Conservation (phyloP, 176 grass and related monocot genomes). For the Lolium perenne region DNA sequence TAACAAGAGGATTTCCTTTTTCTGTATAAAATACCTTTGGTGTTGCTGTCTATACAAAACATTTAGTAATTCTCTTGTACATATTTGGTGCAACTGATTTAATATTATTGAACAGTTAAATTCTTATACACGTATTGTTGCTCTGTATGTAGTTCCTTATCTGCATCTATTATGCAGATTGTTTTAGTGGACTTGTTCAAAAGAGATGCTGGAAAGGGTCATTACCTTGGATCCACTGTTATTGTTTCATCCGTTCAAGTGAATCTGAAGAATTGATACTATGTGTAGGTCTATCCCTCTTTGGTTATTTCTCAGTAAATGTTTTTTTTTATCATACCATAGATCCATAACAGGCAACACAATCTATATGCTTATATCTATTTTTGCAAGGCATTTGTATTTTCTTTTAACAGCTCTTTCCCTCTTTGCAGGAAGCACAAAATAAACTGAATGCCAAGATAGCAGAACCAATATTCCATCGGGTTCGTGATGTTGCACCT, state of each 20-base stretch:
- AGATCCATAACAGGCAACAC: neutral
- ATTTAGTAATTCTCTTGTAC: constrained; percentile 1
- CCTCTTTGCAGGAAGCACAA: constrained; percentile 71
- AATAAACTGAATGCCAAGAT: constrained; percentile 73
- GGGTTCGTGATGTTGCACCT: constrained; percentile 91
- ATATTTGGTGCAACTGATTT: neutral
- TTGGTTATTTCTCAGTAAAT: constrained; percentile 10
- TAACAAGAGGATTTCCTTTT: neutral
- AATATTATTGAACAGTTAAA: neutral
- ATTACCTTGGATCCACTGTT: constrained; percentile 91
- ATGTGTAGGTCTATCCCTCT: constrained; percentile 50
- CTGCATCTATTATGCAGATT: constrained; percentile 42
- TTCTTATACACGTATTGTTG: neutral
- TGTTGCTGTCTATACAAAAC: constrained; percentile 14
- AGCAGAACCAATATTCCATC: constrained; percentile 70
- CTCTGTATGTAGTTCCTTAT: constrained; percentile 23
- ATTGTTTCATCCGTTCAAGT: constrained; percentile 87
- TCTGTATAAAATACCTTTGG: constrained; percentile 9
- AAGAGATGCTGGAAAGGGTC: constrained; percentile 79
- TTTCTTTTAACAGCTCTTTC: constrained; percentile 27
- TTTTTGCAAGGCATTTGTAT: constrained; percentile 1
- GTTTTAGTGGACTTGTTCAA: constrained; percentile 72
- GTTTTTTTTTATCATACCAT: constrained; percentile 25
- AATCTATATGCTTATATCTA: constrained; percentile 29
- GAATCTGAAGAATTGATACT: constrained; percentile 81